Percentiles rank a stretch among this genome's conserved stretches.
phyloP scores from a whole-genome alignment of 805 yeast species.

The Ogataea sp. region DNA sequence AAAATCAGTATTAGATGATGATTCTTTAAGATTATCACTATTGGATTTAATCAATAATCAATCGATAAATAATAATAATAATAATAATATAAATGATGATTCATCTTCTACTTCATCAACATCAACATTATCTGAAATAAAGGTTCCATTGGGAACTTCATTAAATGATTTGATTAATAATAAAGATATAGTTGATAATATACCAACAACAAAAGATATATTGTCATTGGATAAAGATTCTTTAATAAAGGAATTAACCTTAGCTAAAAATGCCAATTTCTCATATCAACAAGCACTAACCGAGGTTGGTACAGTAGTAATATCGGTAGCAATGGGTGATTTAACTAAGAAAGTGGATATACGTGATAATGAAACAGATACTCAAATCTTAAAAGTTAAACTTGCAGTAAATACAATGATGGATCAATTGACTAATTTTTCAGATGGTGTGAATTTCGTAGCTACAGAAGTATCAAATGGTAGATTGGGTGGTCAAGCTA shows the following conservation, averaged over 20 bases:
- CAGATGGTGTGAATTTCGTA: slow-evolving; percentile 73
- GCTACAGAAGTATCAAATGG: slow-evolving; percentile 91
- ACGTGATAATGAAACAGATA: slow-evolving; percentile 64
- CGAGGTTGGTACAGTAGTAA: slow-evolving; percentile 80
- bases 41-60: no score
- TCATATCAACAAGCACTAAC: slow-evolving; percentile 65
- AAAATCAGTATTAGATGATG: no score
- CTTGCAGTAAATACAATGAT: slow-evolving; percentile 82
- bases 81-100: no score
- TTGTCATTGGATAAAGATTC: no score
- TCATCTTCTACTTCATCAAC: no score
- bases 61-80: no score
- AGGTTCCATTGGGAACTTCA: no score
- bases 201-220: no score
- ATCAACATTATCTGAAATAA: no score
- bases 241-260: slow-evolving; percentile 9
- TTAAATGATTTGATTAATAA: slow-evolving; percentile 13
- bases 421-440: slow-evolving; percentile 78
- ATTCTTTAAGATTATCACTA: no score
- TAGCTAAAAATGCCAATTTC: slow-evolving; percentile 41
- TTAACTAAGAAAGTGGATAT: slow-evolving; percentile 72
- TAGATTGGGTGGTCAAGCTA: slow-evolving; percentile 83
- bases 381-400: slow-evolving; percentile 73
- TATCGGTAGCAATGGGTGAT: slow-evolving; percentile 86
- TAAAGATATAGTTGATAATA: no score